Evolutionary conservation across 129 eudicot species (phyloP).

Genomic region (Ambrosia artemisiifolia): DNA sequence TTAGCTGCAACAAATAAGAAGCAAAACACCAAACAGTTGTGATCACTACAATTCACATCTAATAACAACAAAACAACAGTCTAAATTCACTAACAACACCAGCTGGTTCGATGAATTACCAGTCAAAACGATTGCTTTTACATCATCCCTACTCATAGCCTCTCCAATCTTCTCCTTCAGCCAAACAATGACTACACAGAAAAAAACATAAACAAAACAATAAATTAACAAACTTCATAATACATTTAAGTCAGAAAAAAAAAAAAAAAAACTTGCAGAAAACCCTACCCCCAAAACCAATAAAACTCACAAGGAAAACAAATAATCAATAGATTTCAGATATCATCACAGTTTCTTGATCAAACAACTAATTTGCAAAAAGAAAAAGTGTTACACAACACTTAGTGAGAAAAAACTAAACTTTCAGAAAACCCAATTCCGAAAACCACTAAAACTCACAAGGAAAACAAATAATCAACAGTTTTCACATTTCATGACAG

Average conservation of each 20-base stretch:
- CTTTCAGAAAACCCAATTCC: neutral
- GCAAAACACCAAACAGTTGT: slow-evolving; percentile 26
- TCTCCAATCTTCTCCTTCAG: slow-evolving; percentile 58
- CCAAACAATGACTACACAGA: slow-evolving; percentile 62
- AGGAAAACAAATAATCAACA: neutral
- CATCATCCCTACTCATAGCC: slow-evolving; percentile 82
- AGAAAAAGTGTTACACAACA: neutral
- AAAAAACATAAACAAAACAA: neutral
- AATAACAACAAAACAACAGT: slow-evolving; percentile 10
- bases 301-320: neutral
- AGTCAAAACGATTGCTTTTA: slow-evolving; percentile 73
- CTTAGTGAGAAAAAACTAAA: neutral
- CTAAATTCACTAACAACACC: neutral
- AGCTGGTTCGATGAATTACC: slow-evolving; percentile 36
- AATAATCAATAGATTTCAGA: neutral
- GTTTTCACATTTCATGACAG: neutral
- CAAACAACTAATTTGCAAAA: neutral
- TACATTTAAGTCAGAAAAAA: neutral
- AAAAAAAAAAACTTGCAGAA: neutral
- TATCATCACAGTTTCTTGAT: neutral
- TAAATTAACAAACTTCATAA: neutral
- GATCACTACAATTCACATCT: neutral
- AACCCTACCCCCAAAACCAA: neutral
- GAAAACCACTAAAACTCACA: neutral
- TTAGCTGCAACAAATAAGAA: neutral